Evolutionary conservation across 495 filamentous ascomycete genomes (phyloP), one percentile per base, ranked within the genome.

Genomic region (Aspergillus avenaceus): DNA sequence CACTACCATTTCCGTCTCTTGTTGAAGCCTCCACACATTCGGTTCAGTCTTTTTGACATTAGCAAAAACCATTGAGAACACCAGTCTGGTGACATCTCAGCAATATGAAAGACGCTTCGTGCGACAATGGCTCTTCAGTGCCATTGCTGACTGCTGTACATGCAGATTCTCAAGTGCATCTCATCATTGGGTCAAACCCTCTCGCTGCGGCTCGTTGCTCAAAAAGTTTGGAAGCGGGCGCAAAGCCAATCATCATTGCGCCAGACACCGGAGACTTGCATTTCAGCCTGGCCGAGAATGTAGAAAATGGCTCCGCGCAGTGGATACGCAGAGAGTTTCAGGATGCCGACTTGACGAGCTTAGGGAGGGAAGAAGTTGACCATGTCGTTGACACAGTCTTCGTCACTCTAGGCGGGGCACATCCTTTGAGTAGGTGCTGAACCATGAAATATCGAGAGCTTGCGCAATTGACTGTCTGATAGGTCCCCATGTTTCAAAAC

Each of bases 321-420:
- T 93, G 89, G 85, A 49, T 93, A 7, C 71, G 78, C 51, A 79
- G 84, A 27, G 66, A 72, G 0, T 96, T 96, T 49, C 55, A 75
- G 29, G 84, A 90, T n/a, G 69, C 75, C n/a, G 87, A 97, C 61
- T 64, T 96, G 32, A 85, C 79, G 28, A 83, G 66, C 8, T 66
- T 95, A 22, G 93, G 93, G 13, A 80, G 95, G 47, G 76, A 82
- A 50, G 89, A 96, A 45, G 84, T 95, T 7, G 82, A 84, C 55
- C 56, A 66, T 41, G 82, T 96, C 2, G 92, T 95, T 11, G 93
- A 98, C 64, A 84, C 84, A 40, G 95, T 97, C 23, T 97, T 97
- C 64, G 85, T 98, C 40, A 96, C 92, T 2, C 67, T 74, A 9
- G 75, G 79, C 25, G 73, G 77, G 19, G 76, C 69, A 42, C 68